phyloP scores from a whole-genome alignment of 164 flowering plant genomes.

The Pachysandra terminalis region DNA sequence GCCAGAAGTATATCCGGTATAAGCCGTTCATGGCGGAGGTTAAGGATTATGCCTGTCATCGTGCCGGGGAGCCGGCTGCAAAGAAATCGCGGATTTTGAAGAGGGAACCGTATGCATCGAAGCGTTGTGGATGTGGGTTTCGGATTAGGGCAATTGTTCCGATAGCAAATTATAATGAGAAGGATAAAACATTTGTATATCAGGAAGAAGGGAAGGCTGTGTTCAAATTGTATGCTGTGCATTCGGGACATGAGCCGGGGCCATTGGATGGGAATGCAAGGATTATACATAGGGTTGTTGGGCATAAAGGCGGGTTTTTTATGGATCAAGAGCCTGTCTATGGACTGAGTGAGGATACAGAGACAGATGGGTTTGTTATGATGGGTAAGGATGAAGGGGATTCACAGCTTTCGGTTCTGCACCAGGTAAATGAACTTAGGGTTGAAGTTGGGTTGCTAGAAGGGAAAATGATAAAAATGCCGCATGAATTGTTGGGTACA shows the following conservation, averaged over 20 bases:
- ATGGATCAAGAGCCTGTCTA: constrained; percentile 71
- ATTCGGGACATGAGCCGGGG: constrained; percentile 86
- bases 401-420: constrained; percentile 55
- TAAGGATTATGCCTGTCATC: too few relatives aligned
- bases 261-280: too few relatives aligned
- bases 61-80: constrained; percentile 74
- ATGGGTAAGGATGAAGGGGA: constrained; percentile 64
- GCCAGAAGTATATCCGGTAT: too few relatives aligned
- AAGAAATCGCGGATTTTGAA: constrained; percentile 65
- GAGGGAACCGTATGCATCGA: constrained; percentile 73
- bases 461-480: constrained; percentile 51
- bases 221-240: constrained; percentile 82
- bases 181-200: constrained; percentile 79
- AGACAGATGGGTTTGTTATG: constrained; percentile 53
- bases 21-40: too few relatives aligned
- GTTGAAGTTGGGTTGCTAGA: constrained; percentile 68
- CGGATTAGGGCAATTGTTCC: too few relatives aligned
- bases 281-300: too few relatives aligned
- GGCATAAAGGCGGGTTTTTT: constrained; percentile 64
- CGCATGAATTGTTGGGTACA: constrained; percentile 50
- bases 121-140: too few relatives aligned
- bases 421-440: constrained; percentile 72
- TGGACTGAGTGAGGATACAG: constrained; percentile 74
- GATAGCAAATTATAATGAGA: constrained; percentile 84
- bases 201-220: constrained; percentile 79